Percentiles rank a stretch among this genome's conserved stretches.
These are phyloP conservation scores for Nicotiana knightiana DNA, from an alignment of 257 asterid genomes.

Conservation along the genomic window DNA sequence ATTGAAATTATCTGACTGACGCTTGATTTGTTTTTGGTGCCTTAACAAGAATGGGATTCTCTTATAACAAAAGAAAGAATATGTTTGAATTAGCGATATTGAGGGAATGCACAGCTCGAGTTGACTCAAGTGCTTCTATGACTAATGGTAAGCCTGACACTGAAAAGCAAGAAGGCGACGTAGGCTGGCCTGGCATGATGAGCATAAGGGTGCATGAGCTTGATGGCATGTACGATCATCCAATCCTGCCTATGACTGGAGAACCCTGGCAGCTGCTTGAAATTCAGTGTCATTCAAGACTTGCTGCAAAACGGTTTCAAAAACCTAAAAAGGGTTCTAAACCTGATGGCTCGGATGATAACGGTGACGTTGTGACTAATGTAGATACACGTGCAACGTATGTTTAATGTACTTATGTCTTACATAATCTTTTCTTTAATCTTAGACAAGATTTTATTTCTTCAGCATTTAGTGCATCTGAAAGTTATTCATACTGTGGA, in stretches of 20 bases:
- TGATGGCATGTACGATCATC: slow-evolving; percentile 99
- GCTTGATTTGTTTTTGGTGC: slow-evolving; percentile 21
- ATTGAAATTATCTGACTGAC: slow-evolving; percentile 26
- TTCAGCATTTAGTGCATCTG: slow-evolving; percentile 6
- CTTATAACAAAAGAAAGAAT: slow-evolving; percentile 94
- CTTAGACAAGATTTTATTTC: background rate
- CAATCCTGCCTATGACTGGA: slow-evolving; percentile 96
- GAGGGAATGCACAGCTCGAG: slow-evolving; percentile 88
- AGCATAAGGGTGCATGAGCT: slow-evolving; percentile 95
- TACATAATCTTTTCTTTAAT: background rate
- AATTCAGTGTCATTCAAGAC: slow-evolving; percentile 94
- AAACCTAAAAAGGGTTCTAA: slow-evolving; percentile 81
- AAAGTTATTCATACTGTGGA: background rate
- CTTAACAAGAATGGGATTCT: slow-evolving; percentile 80
- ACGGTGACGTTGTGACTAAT: slow-evolving; percentile 57
- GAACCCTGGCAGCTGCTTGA: slow-evolving; percentile 96
- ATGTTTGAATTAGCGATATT: slow-evolving; percentile 83
- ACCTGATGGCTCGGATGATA: slow-evolving; percentile 98
- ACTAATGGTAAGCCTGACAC: slow-evolving; percentile 57
- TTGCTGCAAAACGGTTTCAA: slow-evolving; percentile 95
- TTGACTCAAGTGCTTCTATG: slow-evolving; percentile 48
- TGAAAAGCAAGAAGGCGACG: slow-evolving; percentile 74
- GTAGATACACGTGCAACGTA: slow-evolving; percentile 75
- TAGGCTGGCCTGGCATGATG: slow-evolving; percentile 99
- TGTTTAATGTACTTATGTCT: slow-evolving; percentile 21